These are phyloP conservation scores for Backusella morwellensis DNA, from an alignment of 192 early-diverging fungal genomes.

Conservation along the genomic window DNA sequence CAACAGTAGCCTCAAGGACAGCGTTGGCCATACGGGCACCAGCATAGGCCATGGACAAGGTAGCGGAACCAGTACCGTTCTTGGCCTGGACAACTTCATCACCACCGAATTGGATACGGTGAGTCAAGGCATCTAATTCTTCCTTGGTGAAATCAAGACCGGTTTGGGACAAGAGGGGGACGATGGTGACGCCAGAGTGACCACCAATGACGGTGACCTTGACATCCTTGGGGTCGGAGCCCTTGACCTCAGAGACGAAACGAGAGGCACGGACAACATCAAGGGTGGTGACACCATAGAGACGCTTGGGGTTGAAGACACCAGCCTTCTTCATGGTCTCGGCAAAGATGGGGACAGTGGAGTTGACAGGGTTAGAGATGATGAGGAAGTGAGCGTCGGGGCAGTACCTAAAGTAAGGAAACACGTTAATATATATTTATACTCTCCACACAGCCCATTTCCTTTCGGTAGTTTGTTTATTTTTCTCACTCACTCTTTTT, in stretches of 20 bases:
- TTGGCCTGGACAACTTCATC: conserved; percentile 99
- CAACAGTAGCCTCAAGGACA: conserved; percentile 77
- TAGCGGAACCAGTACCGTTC: conserved; percentile 91
- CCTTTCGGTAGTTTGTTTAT: background rate
- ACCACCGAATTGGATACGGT: conserved; percentile 99
- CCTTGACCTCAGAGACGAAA: conserved; percentile 86
- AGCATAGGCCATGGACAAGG: conserved; percentile 87
- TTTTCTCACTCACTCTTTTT: conserved; percentile 14
- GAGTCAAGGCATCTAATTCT: conserved; percentile 83
- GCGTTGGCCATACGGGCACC: conserved; percentile 91
- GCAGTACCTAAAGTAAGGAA: conserved; percentile 19
- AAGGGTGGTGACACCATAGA: conserved; percentile 98
- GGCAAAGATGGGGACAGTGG: conserved; percentile 92
- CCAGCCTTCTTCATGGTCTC: conserved; percentile 83
- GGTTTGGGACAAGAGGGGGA: conserved; percentile 89
- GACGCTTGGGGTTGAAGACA: conserved; percentile 80
- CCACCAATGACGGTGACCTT: conserved; percentile 92
- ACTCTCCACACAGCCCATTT: background rate
- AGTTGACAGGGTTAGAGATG: conserved; percentile 98
- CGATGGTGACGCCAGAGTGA: conserved; percentile 97
- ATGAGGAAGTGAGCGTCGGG: conserved; percentile 41
- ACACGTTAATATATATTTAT: background rate
- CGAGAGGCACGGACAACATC: conserved; percentile 97
- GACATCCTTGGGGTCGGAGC: conserved; percentile 63
- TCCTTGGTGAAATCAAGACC: conserved; percentile 73